Evolutionary conservation across 768 basidiomycete genomes (phyloP).

Genomic region (Tulasnella sp.): DNA sequence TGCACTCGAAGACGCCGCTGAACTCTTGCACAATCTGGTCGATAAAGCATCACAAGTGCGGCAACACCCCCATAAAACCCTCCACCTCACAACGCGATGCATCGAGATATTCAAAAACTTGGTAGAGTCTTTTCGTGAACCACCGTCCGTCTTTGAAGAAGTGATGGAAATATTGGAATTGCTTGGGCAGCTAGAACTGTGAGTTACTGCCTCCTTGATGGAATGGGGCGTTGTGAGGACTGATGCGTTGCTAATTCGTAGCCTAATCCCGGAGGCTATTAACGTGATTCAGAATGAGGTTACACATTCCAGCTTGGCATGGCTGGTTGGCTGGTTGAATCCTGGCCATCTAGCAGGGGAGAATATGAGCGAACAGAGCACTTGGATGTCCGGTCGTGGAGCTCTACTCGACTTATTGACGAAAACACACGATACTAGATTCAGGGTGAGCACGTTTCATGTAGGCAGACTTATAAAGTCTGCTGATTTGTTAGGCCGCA

Average conservation of each 20-base stretch:
- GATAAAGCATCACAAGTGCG: background rate
- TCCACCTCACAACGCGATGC: background rate
- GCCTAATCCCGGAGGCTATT: background rate
- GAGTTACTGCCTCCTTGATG: background rate
- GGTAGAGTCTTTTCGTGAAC: no score
- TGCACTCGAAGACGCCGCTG: background rate
- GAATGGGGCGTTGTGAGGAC: background rate
- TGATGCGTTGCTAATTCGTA: background rate
- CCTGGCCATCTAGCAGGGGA: no score
- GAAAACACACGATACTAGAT: background rate
- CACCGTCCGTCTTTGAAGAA: background rate
- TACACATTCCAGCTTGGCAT: no score
- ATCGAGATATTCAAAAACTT: background rate
- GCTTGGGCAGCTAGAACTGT: background rate
- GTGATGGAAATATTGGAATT: background rate
- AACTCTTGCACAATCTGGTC: background rate
- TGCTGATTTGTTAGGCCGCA: background rate
- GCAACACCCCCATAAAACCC: background rate
- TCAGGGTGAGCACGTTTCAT: background rate
- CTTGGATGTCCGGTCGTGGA: no score
- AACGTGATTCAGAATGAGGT: no score
- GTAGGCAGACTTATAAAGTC: background rate
- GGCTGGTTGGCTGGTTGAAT: no score
- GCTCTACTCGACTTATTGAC: background rate
- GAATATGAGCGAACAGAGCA: no score